Base-by-base conservation (phyloP, 75 land plant species). In the Pinus albicaulis region DNA sequence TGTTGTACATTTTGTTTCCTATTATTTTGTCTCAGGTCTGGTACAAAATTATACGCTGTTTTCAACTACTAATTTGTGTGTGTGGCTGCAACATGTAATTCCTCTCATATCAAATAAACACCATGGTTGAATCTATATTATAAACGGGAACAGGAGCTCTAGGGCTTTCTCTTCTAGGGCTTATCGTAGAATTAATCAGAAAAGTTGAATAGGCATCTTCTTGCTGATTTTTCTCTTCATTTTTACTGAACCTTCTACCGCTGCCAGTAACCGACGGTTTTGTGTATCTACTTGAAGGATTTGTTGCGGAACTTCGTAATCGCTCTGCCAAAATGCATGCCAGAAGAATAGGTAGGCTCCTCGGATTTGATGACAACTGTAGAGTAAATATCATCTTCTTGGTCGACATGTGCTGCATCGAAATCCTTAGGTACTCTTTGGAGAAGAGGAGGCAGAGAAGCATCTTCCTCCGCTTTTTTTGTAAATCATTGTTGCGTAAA, bases 341-440 rank as follows among this genome's bases (percentile, higher is more conserved):
- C 41, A 64, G 76, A 75, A 31, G 77, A 76, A 7, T 65, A 41
- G 26, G 76, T 31, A 41, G 76, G 52, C 52, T 20, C 76, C 19
- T 80, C 80, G 23, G 82, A 56, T 52, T 81, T 84, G 76, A 86
- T 76, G 23, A 86, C 74, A 76, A 85, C 58, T 12, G 89, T 87
- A 0, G 93, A 87, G 34, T 76, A 71, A 55, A 72, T 41, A 36
- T 80, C 86, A 24, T 76, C 55, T 14, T 70, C 71, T 6, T 74
- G 82, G 53, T 66, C 86, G 59, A 57, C 80, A 58, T 75, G 81
- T 2, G 68, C 81, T 22, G 69, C 85, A 53, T 85, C 95, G 80
- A 93, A 93, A 64, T 91, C 91, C 73, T 88, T 89, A 5, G 95
- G 93, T 58, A 93, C 82, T 82, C 93, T 90, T 59, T 89, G 90